Conservation (phyloP, 257 asterid genomes). For the Fraxinus anomala region DNA sequence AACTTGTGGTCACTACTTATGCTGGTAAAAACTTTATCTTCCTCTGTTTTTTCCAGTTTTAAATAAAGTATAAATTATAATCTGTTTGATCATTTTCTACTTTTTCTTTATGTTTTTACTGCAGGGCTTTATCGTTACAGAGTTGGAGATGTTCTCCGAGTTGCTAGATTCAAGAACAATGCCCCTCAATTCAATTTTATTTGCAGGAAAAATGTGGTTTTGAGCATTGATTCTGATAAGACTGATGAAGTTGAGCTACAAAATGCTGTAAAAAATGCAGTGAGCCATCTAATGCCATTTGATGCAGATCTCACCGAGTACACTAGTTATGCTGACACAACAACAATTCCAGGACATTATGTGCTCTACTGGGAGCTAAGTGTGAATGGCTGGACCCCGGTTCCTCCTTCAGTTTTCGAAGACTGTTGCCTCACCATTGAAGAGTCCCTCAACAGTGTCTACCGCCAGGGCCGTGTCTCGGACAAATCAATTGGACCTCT, state of each 20-base stretch:
- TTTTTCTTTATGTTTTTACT: neutral
- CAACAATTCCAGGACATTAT: constrained; percentile 42
- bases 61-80: neutral
- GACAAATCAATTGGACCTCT: constrained; percentile 42
- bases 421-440: constrained; percentile 42
- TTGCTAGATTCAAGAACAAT: constrained; percentile 48
- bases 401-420: constrained; percentile 32
- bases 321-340: constrained; percentile 47
- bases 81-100: neutral
- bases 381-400: constrained; percentile 16
- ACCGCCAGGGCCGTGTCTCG: constrained; percentile 37
- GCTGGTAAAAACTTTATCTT: constrained; percentile 31
- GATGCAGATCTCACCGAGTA: constrained; percentile 32
- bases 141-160: constrained; percentile 45
- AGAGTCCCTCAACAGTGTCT: constrained; percentile 38
- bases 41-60: neutral
- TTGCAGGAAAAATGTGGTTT: constrained; percentile 41
- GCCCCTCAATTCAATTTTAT: constrained; percentile 44
- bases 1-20: constrained; percentile 48
- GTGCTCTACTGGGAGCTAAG: constrained; percentile 43
- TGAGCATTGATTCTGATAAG: constrained; percentile 41
- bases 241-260: constrained; percentile 44
- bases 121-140: constrained; percentile 46
- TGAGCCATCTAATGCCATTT: constrained; percentile 32
- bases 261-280: constrained; percentile 33